Evolutionary conservation across 73 alveolate genomes (phyloP).

Genomic region (Breviolum minutum): DNA sequence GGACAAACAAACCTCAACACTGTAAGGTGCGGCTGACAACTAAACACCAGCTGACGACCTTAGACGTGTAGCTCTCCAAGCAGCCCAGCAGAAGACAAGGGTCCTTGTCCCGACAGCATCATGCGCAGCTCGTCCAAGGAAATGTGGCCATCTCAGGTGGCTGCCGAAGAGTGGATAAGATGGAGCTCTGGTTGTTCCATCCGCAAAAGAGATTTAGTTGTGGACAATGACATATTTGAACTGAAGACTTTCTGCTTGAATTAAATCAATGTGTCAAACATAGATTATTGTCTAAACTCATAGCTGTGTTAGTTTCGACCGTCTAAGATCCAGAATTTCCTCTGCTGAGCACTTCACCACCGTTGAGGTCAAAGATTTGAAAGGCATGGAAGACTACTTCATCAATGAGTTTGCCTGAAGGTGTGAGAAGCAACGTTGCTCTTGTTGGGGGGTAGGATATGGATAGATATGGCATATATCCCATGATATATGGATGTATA

Average conservation of each 20-base stretch:
- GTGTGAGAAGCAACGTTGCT: not conserved
- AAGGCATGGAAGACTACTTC: conserved; percentile 55
- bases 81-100: not conserved
- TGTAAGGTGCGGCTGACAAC: too few relatives aligned
- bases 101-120: conserved; percentile 44
- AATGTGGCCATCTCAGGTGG: conserved; percentile 36
- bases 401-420: conserved; percentile 35
- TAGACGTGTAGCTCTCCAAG: not conserved
- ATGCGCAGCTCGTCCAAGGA: conserved; percentile 48
- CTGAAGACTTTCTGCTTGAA: too few relatives aligned
- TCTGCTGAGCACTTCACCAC: not conserved
- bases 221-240: too few relatives aligned
- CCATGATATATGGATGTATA: too few relatives aligned
- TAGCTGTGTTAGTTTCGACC: too few relatives aligned
- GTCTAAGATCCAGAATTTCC: not conserved
- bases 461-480: not conserved
- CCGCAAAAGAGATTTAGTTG: too few relatives aligned
- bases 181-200: not conserved
- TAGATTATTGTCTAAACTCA: too few relatives aligned
- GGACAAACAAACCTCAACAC: too few relatives aligned
- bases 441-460: not conserved
- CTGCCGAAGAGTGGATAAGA: not conserved
- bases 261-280: too few relatives aligned
- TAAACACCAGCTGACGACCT: too few relatives aligned
- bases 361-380: conserved; percentile 31